phyloP scores from a whole-genome alignment of 176 grass and related monocot species.

The Aegilops umbellulata region DNA sequence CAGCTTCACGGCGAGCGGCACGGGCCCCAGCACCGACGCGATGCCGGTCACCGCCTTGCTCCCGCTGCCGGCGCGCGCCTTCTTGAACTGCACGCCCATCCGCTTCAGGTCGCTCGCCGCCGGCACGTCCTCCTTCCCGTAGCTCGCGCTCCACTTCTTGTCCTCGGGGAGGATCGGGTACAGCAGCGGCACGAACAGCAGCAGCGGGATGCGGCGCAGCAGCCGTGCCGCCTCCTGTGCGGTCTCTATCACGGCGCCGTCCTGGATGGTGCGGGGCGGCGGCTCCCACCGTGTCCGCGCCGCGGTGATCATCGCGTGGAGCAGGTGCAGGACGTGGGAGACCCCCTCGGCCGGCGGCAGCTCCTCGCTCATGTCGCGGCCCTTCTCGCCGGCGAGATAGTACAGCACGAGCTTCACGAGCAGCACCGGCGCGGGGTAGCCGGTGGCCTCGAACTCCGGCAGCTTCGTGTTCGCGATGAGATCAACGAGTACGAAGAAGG shows the following conservation, averaged over 20 bases:
- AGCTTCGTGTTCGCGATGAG: constrained; percentile 7
- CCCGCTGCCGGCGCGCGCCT: neutral
- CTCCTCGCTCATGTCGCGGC: constrained; percentile 18
- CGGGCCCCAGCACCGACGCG: constrained; percentile 34
- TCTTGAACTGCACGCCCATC: constrained; percentile 45
- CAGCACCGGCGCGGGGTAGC: neutral
- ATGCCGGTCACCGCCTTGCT: constrained; percentile 1
- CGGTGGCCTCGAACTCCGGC: neutral
- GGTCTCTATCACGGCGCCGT: neutral
- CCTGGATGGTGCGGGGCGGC: constrained; percentile 8
- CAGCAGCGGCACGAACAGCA: constrained; percentile 54
- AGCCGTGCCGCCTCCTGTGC: constrained; percentile 25
- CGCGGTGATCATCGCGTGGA: constrained; percentile 26
- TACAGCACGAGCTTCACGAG: constrained; percentile 37
- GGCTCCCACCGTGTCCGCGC: constrained; percentile 37
- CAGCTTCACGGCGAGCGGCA: constrained; percentile 44
- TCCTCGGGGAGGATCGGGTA: constrained; percentile 50
- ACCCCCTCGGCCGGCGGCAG: neutral
- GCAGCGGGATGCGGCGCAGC: constrained; percentile 31
- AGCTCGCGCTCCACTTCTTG: constrained; percentile 37
- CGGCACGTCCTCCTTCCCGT: constrained; percentile 31
- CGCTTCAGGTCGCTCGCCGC: constrained; percentile 55
- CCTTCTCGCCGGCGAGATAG: constrained; percentile 43
- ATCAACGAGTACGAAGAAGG: constrained; percentile 46
- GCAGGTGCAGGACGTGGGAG: constrained; percentile 42